Base-by-base conservation (phyloP, 495 filamentous ascomycete genomes). In the Pseudevernia furfuracea region DNA sequence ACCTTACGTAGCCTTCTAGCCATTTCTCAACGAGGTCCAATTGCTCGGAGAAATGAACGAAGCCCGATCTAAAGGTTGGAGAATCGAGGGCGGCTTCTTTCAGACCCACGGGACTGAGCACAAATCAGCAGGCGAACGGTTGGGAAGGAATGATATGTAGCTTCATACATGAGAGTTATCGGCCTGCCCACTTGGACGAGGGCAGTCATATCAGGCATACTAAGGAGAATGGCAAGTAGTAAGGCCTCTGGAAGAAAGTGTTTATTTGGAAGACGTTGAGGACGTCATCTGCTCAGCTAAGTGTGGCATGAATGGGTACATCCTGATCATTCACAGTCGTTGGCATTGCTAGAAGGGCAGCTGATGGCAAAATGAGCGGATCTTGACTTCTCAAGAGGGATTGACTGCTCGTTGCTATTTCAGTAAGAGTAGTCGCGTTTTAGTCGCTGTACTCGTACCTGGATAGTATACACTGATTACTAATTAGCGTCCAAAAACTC, bases 1-100 rank as follows among this genome's bases (percentile, higher is more conserved):
- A 84, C 72, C 84, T 89, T 62, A 89, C 79, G 73, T 96, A 97
- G 64, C 81, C 82, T 48, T 97, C 92, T 32, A 97, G 86, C 94
- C 94, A 97, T 81, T 84, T 86, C 73, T 97, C 95, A 60, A 97
- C 83, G 62, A 84, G 81, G 62, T 97, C 94, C 72, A 96, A 84
- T 78, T 97, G 92, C 66, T 97, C 94, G 39, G 85, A 80, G 77
- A 96, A 96, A 78, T 97, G 92, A 46, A 88, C 76, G 62, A 92
- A 85, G 17, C 90, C 89, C 39, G 92, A 89, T 65, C 94, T 88
- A 75, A 97, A 98, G 44, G 92, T 95, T 30, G 94, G 94, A 4
- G 90, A 94, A 76, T 98, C 94, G 76, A 97, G 87, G 37, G 92
- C 89, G 57, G 94, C 94, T 82, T 98, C 94, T 79, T 90, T 92